These are phyloP conservation scores for Xylariomycetidae sp. DNA, from an alignment of 2,329 filamentous ascomycete species.

Conservation along the genomic window DNA sequence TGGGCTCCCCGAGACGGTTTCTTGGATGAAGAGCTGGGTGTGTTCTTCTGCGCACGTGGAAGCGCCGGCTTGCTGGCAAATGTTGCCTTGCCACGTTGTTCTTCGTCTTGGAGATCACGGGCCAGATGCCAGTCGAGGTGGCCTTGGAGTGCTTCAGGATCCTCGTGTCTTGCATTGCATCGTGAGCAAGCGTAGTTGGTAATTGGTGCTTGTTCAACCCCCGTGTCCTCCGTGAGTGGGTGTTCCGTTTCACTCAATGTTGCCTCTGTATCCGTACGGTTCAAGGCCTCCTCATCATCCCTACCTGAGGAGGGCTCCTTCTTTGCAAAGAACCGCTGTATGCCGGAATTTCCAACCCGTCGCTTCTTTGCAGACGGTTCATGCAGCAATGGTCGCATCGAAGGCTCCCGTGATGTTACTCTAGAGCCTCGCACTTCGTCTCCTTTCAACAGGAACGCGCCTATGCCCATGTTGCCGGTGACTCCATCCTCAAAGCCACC, in stretches of 20 bases:
- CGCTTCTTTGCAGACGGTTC: slow-evolving; percentile 36
- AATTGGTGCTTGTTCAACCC: slow-evolving; percentile 28
- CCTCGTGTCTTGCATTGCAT: slow-evolving; percentile 57
- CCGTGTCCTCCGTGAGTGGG: slow-evolving; percentile 16
- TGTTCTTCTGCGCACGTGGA: slow-evolving; percentile 28
- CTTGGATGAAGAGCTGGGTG: slow-evolving; percentile 33
- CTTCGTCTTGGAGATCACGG: slow-evolving; percentile 66
- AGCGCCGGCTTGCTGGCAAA: slow-evolving; percentile 33
- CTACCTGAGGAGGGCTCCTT: slow-evolving; percentile 24
- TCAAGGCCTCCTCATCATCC: slow-evolving; percentile 20
- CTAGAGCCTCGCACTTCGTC: slow-evolving; percentile 55
- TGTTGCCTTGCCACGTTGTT: slow-evolving; percentile 45
- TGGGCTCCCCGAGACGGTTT: slow-evolving; percentile 28
- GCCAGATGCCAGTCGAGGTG: slow-evolving; percentile 96
- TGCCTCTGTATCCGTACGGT: slow-evolving; percentile 11
- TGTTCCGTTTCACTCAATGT: slow-evolving; percentile 14
- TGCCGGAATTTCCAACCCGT: slow-evolving; percentile 42
- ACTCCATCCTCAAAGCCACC: slow-evolving; percentile 89
- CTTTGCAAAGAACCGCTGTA: slow-evolving; percentile 53
- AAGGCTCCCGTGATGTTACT: slow-evolving; percentile 23
- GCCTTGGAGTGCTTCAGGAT: slow-evolving; percentile 56
- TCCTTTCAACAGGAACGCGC: slow-evolving; percentile 74
- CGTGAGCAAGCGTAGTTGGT: slow-evolving; percentile 49
- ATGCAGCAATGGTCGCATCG: slow-evolving; percentile 20
- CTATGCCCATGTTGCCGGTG: slow-evolving; percentile 78